Conservation (phyloP, 1,139 yeast genomes). For the Nakaseomyces glabratus region DNA sequence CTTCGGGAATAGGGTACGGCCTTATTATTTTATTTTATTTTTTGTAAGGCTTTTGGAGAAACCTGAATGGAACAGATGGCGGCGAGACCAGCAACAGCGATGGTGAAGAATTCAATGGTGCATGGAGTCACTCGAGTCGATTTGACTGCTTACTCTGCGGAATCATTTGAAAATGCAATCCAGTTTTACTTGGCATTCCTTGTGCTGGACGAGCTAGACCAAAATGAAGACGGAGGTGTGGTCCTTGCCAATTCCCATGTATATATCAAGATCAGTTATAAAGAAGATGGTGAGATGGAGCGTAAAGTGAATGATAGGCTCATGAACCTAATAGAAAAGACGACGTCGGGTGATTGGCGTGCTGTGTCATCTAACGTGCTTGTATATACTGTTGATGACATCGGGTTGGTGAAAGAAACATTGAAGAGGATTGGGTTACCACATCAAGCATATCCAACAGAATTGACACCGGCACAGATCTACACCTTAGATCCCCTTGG, state of each 20-base stretch:
- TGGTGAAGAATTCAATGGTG: conserved; percentile 20
- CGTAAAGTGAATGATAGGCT: conserved; percentile 12
- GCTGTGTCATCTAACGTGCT: conserved; percentile 28
- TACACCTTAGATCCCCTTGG: conserved; percentile 54
- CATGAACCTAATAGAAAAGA: conserved; percentile 12
- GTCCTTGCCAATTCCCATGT: conserved; percentile 17
- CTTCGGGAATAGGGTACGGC: no score
- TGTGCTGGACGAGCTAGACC: conserved; percentile 4
- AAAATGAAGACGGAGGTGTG: conserved; percentile 2
- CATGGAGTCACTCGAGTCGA: conserved; percentile 30
- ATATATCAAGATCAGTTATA: conserved; percentile 16
- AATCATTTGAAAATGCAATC: conserved; percentile 20
- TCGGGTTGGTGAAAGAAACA: conserved; percentile 25
- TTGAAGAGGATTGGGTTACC: conserved; percentile 20
- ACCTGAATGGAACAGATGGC: no score
- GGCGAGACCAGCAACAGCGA: neutral
- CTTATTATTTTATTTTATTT: no score
- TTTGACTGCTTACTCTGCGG: conserved; percentile 26
- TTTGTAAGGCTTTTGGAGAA: no score
- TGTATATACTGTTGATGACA: conserved; percentile 30
- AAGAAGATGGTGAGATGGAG: conserved; percentile 17
- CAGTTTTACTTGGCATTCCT: conserved; percentile 24
- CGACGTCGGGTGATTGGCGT: conserved; percentile 32
- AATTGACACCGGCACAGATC: conserved; percentile 56
- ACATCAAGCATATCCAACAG: conserved; percentile 42